These are phyloP conservation scores for Hirschfeldia incana DNA, from an alignment of 345 rosid species.

Conservation along the genomic window DNA sequence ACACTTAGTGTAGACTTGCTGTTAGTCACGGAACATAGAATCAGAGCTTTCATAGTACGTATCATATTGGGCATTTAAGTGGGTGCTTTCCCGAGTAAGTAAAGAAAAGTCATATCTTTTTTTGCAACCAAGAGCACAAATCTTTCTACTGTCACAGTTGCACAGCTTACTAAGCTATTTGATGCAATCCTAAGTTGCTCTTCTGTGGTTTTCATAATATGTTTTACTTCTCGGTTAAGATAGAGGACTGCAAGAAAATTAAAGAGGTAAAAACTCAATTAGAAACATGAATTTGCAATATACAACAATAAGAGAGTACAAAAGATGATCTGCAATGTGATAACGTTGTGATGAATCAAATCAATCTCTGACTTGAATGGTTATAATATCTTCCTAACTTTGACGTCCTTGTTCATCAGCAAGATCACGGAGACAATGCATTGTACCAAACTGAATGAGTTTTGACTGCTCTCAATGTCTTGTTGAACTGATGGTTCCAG, in stretches of 20 bases:
- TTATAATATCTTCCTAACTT: conserved; percentile 44
- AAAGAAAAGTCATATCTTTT: neutral
- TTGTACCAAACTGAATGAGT: conserved; percentile 40
- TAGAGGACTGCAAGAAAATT: conserved; percentile 45
- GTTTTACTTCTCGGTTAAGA: conserved; percentile 58
- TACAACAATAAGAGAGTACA: neutral
- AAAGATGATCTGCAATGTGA: conserved; percentile 57
- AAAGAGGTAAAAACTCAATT: neutral
- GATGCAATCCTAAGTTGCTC: conserved; percentile 45
- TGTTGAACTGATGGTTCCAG: conserved; percentile 22
- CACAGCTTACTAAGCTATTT: conserved; percentile 17
- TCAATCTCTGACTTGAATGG: conserved; percentile 49
- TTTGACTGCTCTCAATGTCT: conserved; percentile 22
- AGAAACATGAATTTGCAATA: conserved; percentile 1
- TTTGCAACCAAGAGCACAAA: neutral
- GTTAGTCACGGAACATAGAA: no score
- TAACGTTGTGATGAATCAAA: conserved; percentile 43
- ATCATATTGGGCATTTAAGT: neutral
- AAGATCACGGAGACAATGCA: conserved; percentile 54
- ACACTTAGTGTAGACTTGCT: no score
- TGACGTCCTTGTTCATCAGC: conserved; percentile 54
- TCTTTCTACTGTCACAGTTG: neutral
- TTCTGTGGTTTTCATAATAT: conserved; percentile 44
- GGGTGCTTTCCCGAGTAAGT: neutral
- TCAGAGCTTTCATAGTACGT: no score